These are phyloP conservation scores for Colletotrichum sp. DNA, from an alignment of 2,329 filamentous ascomycete species.

Conservation along the genomic window DNA sequence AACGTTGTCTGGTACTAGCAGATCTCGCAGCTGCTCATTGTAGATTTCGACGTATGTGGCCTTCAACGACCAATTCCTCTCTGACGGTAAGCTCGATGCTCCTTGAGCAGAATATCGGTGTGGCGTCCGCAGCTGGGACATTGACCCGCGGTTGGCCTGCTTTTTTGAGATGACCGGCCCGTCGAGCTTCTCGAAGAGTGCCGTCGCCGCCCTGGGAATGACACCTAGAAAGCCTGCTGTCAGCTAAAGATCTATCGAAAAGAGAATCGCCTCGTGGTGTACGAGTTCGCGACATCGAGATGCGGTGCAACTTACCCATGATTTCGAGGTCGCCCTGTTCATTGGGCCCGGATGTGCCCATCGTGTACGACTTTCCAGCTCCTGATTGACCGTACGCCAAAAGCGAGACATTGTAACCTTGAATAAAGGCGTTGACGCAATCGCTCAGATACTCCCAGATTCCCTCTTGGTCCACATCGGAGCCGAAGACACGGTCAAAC, in stretches of 20 bases:
- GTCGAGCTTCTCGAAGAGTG: constrained; percentile 87
- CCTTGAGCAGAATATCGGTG: constrained; percentile 73
- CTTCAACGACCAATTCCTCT: constrained; percentile 88
- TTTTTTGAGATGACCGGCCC: constrained; percentile 67
- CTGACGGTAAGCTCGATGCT: constrained; percentile 46
- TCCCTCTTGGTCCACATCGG: constrained; percentile 84
- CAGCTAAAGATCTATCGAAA: background rate
- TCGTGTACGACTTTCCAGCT: constrained; percentile 97
- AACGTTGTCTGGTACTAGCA: constrained; percentile 79
- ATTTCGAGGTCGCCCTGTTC: constrained; percentile 74
- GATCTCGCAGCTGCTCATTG: constrained; percentile 92
- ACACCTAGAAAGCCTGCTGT: constrained; percentile 66
- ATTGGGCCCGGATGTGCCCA: constrained; percentile 89
- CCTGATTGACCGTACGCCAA: constrained; percentile 97
- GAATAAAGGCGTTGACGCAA: constrained; percentile 86
- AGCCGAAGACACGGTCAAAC: constrained; percentile 92
- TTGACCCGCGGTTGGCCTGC: constrained; percentile 65
- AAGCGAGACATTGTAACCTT: constrained; percentile 98
- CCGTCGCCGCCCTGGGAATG: constrained; percentile 87
- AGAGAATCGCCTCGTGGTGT: background rate
- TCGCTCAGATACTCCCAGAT: constrained; percentile 95
- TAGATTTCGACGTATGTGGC: constrained; percentile 98
- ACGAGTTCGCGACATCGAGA: background rate
- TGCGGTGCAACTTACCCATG: constrained; percentile 71
- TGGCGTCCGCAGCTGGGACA: constrained; percentile 81